Conservation (phyloP, 148 eudicot genomes). For the Amaranthus hypochondriacus region DNA sequence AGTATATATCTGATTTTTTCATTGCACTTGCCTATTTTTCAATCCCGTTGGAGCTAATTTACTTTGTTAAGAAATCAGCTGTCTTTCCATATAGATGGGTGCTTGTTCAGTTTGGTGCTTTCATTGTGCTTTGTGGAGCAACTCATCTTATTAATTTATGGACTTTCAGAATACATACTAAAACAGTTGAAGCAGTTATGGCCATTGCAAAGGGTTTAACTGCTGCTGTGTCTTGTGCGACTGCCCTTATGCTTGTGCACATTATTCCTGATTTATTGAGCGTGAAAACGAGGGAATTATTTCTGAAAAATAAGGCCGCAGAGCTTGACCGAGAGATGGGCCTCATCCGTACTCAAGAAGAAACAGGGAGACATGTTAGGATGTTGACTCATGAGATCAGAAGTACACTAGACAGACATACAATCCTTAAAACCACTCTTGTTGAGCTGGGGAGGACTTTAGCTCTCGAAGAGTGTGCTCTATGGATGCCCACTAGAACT, state of each 20-base stretch:
- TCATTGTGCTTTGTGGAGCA: conserved; percentile 92
- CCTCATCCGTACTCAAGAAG: conserved; percentile 89
- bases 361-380: conserved; percentile 90
- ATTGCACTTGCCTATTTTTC: conserved; percentile 96
- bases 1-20: conserved; percentile 92
- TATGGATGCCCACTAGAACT: conserved; percentile 93
- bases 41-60: conserved; percentile 86
- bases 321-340: conserved; percentile 96
- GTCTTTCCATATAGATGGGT: conserved; percentile 98
- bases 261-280: conserved; percentile 89
- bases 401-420: conserved; percentile 94
- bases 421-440: conserved; percentile 83
- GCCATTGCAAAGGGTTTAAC: conserved; percentile 76
- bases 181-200: conserved; percentile 79
- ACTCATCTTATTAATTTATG: conserved; percentile 86
- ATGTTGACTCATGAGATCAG: conserved; percentile 96
- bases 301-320: conserved; percentile 93
- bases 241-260: conserved; percentile 93
- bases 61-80: conserved; percentile 91
- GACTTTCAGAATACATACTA: conserved; percentile 70
- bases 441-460: conserved; percentile 92
- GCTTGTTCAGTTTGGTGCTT: conserved; percentile 94
- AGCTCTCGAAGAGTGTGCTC: conserved; percentile 88
- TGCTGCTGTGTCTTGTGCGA: conserved; percentile 82
- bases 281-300: conserved; percentile 85